Base-by-base conservation (phyloP, 2,329 filamentous ascomycete genomes). In the Colletotrichum brevisporum region DNA sequence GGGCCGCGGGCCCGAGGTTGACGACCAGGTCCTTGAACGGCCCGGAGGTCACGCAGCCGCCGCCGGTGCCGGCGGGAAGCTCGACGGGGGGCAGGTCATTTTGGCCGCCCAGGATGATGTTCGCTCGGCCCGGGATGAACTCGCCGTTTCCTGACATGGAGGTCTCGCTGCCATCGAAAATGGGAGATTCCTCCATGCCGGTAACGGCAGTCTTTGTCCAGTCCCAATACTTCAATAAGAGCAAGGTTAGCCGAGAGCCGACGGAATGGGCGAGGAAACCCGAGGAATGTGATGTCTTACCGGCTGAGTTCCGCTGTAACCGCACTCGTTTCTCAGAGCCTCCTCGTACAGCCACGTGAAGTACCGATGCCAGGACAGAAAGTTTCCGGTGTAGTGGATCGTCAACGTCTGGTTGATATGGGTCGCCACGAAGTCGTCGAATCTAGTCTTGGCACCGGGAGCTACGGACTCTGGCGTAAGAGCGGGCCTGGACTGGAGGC, bases 31-130 rank as follows among this genome's bases (percentile, higher is more conserved):
- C 76, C 36, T 75, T 76, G 18, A 89, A 82, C 1, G 88, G 88
- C 0, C 87, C 87, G 0, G 78, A 80, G 16, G 75, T 79, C 3
- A 90, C 79, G 74, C 87, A 89, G 26, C 88, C 88, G 47, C 88
- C 88, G 5, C 88, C 88, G 1, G 78, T 79, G 6, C 86, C 88
- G 0, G 84, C 79, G 0, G 85, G 82, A 9, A 86, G 74, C 31
- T 70, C 69, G 26, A 78, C 43, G 2, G 74, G 71, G 5, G 73
- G 74, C 3, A 78, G 71, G 3, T 71, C 73, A 21, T 70, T 80
- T 6, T 71, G 71, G 26, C 72, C 71, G 31, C 73, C 81, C 13
- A 77, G 70, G 3, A 74, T 64, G 6, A 76, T 71, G 24, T 74
- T 74, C 4, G 70, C 63, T 16, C 74, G 63, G 54, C 73, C 50